Conservation (phyloP, 2,329 filamentous ascomycete genomes). For the Thelonectria rubi region DNA sequence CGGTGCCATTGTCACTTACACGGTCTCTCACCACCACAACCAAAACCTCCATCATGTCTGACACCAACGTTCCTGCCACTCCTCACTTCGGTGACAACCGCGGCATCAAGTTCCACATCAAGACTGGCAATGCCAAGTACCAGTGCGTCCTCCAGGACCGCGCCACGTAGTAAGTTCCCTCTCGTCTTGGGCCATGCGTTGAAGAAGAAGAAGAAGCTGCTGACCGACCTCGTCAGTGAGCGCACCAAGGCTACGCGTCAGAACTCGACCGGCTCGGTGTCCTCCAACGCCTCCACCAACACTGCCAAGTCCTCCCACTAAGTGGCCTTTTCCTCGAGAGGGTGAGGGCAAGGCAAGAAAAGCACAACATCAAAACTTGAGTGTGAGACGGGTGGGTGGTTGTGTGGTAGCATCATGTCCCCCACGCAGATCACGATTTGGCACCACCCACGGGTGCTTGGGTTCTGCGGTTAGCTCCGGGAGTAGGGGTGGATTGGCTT, state of each 20-base stretch:
- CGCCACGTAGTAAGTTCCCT: slow-evolving; percentile 51
- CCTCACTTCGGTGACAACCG: slow-evolving; percentile 48
- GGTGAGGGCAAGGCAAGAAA: not conserved
- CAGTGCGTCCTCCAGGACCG: slow-evolving; percentile 57
- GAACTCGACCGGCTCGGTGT: slow-evolving; percentile 49
- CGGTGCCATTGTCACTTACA: slow-evolving; percentile 22
- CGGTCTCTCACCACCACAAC: not conserved
- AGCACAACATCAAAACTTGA: not conserved
- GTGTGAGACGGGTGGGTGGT: slow-evolving; percentile 3
- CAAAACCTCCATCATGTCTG: slow-evolving; percentile 34
- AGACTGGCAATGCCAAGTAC: slow-evolving; percentile 52
- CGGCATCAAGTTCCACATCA: slow-evolving; percentile 58
- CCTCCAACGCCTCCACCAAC: slow-evolving; percentile 43
- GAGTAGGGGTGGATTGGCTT: slow-evolving; percentile 23
- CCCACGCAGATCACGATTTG: slow-evolving; percentile 1
- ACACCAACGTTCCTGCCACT: slow-evolving; percentile 35
- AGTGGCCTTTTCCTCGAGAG: slow-evolving; percentile 4
- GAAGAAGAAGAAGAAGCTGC: slow-evolving; percentile 12
- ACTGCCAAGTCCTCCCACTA: slow-evolving; percentile 38
- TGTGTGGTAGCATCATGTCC: slow-evolving; percentile 6
- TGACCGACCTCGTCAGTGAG: slow-evolving; percentile 47
- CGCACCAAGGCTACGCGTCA: slow-evolving; percentile 50
- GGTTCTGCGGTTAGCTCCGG: slow-evolving; percentile 24
- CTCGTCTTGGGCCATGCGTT: not conserved
- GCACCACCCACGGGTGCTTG: slow-evolving; percentile 14